These are phyloP conservation scores for Kwoniella pini DNA, from an alignment of 768 basidiomycete species.

Conservation along the genomic window DNA sequence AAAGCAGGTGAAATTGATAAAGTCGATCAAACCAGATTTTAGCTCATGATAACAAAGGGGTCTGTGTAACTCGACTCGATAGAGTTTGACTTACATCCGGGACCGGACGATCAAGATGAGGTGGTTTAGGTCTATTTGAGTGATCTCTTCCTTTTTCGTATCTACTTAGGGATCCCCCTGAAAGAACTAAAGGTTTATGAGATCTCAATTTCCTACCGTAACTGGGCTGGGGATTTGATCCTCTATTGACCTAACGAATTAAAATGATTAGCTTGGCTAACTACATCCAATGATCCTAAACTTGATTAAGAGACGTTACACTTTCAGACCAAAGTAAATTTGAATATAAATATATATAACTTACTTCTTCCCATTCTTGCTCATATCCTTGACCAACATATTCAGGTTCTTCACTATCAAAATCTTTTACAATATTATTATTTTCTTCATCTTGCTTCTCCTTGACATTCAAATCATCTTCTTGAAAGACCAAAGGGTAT, in stretches of 20 bases:
- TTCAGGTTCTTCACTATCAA: not conserved
- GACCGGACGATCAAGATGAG: constrained; percentile 6
- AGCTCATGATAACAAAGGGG: too few species aligned
- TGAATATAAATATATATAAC: not conserved
- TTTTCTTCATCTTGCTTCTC: not conserved
- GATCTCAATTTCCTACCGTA: too few species aligned
- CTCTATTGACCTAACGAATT: too few species aligned
- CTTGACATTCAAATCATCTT: not conserved
- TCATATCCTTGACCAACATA: not conserved
- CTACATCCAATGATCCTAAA: too few species aligned
- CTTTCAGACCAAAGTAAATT: too few species aligned
- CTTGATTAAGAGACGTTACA: too few species aligned
- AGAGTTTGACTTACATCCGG: constrained; percentile 4
- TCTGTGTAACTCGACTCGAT: too few species aligned
- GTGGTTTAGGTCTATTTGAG: constrained; percentile 3
- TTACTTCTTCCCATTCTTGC: not conserved
- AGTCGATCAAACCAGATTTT: too few species aligned
- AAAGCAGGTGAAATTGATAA: too few species aligned
- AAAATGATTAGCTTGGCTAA: too few species aligned
- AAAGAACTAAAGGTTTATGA: not conserved
- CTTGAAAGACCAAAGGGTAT: too few species aligned
- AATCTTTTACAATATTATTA: not conserved
- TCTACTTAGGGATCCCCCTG: not conserved
- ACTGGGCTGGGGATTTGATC: too few species aligned
- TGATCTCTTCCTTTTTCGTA: not conserved